Conservation (phyloP, 805 yeast species). For the Candida nanaspora region DNA sequence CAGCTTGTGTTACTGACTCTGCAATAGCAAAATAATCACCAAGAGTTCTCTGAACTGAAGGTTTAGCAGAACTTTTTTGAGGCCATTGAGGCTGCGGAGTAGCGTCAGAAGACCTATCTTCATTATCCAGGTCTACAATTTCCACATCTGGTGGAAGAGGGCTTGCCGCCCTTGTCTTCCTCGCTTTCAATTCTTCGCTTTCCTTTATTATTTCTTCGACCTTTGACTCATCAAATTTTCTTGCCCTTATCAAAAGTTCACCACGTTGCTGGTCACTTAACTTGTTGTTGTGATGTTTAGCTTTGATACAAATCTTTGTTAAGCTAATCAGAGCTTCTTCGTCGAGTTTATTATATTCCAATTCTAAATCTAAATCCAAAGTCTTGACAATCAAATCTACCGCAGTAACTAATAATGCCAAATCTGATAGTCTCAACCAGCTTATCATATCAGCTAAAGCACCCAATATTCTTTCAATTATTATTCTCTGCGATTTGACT, state of each 20-base stretch:
- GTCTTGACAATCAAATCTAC: slow-evolving; percentile 62
- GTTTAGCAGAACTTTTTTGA: no score
- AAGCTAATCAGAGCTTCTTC: slow-evolving; percentile 46
- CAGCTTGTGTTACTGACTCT: neutral
- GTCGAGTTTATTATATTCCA: slow-evolving; percentile 40
- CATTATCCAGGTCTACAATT: slow-evolving; percentile 3
- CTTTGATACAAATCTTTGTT: slow-evolving; percentile 57
- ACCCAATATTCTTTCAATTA: slow-evolving; percentile 50
- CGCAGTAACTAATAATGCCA: slow-evolving; percentile 64
- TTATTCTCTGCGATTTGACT: slow-evolving; percentile 9
- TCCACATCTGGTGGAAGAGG: slow-evolving; percentile 1
- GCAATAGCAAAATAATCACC: neutral
- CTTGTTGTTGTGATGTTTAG: slow-evolving; percentile 63
- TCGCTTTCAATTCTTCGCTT: slow-evolving; percentile 26
- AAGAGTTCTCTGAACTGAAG: neutral
- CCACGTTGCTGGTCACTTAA: slow-evolving; percentile 59
- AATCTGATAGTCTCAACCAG: slow-evolving; percentile 81
- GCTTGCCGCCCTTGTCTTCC: neutral
- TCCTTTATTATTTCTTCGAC: slow-evolving; percentile 46
- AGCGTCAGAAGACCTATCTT: slow-evolving; percentile 3
- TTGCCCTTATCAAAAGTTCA: slow-evolving; percentile 56
- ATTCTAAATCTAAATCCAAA: slow-evolving; percentile 54
- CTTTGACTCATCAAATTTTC: slow-evolving; percentile 42
- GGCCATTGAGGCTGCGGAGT: no score
- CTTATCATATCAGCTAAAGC: slow-evolving; percentile 63